Base-by-base conservation (phyloP, 345 rosid genomes). In the Citrus unshiu region DNA sequence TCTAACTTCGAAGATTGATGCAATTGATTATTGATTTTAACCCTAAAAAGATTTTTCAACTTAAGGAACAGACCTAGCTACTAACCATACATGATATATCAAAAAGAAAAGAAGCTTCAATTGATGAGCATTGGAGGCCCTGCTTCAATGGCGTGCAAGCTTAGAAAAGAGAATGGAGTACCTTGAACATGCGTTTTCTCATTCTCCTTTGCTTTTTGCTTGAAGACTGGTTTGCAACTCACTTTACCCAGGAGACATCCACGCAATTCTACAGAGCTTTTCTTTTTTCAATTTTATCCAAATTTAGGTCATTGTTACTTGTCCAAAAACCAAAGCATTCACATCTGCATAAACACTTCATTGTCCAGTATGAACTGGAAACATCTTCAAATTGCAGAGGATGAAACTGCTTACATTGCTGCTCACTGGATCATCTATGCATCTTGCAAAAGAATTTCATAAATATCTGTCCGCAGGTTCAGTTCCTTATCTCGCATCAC, bases 401-500 rank as follows among this genome's bases (percentile, higher is more conserved):
- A 27, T 0, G 29, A 27, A 43, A 61, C 25, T 18, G 37, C 35
- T 56, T 16, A 24, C 4, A 1, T 9, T 61, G 25, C 7, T 22
- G 18, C 40, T 24, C 29, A 35, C 34, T 27, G 21, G 58, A 27
- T 29, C 30, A 16, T n/a, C 34, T 64, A 75, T 32, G 78, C 94
- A 72, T 91, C 98, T 81, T 90, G 93, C 82, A 96, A 82, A 59
- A 96, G 97, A 77, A 96, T 96, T 90, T 96, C 99, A 74, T 93
- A 96, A 40, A 94, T 90, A 78, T 96, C 97, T n/a, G 99, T 94
- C 87, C 98, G 87, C 83, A 93, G 81, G 85, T 96, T 91, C 81
- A 94, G 76, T 75, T 91, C 99, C 86, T 96, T 96, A 75, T 96
- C 97, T 81, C 94, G 90, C 98, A 94, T 96, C 74, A 96, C 98